Percentiles rank a stretch among this genome's conserved stretches.
These are phyloP conservation scores for Linum trigynum DNA, from an alignment of 345 rosid genomes.

Conservation along the genomic window DNA sequence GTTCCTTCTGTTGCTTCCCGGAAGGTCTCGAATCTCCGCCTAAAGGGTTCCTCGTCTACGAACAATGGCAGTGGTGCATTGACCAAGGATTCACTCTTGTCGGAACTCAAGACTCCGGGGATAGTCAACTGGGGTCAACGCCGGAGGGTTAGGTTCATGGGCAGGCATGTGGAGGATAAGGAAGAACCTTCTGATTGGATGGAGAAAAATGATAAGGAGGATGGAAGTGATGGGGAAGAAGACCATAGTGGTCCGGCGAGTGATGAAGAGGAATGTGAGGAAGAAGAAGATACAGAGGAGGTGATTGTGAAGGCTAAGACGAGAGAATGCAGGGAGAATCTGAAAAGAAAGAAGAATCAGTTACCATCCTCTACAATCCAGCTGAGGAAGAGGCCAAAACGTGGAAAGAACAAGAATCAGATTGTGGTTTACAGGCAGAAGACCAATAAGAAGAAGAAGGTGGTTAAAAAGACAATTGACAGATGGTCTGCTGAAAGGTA, in stretches of 20 bases:
- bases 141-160: constrained; percentile 42
- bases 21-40: constrained; percentile 13
- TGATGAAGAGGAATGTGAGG: neutral
- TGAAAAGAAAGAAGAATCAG: constrained; percentile 7
- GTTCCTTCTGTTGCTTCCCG: constrained; percentile 13
- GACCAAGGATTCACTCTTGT: constrained; percentile 31
- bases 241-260: neutral
- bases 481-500: constrained; percentile 86
- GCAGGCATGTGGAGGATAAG: constrained; percentile 6
- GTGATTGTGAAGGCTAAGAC: constrained; percentile 11
- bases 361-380: constrained; percentile 14
- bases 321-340: constrained; percentile 1
- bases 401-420: constrained; percentile 23
- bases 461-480: constrained; percentile 30
- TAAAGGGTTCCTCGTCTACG: neutral
- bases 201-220: too few relatives aligned
- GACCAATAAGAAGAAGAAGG: constrained; percentile 18
- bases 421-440: constrained; percentile 30
- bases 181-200: too few relatives aligned
- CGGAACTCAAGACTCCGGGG: constrained; percentile 37
- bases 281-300: constrained; percentile 1
- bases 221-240: too few relatives aligned
- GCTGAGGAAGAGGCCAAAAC: constrained; percentile 25
- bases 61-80: constrained; percentile 16
- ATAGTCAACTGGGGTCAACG: constrained; percentile 72